A percentile compares a stretch with the other conserved stretches of the same genome.
phyloP scores from a whole-genome alignment of 257 asterid species.

The Gentiana dahurica region DNA sequence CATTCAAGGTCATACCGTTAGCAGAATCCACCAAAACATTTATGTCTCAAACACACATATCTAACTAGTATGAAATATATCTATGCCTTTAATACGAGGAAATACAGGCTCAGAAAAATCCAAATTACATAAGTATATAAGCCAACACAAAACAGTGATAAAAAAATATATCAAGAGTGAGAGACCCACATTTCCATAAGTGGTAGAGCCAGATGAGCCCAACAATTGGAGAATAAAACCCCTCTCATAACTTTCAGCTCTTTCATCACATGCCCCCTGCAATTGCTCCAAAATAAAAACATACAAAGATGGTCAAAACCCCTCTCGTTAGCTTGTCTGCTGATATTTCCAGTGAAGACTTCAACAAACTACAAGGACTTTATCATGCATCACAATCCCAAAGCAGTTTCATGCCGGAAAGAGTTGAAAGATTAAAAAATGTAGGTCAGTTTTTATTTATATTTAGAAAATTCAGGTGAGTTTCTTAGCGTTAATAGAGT shows the following conservation, averaged over 20 bases:
- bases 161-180: neutral
- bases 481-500: no score
- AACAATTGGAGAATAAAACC: constrained; percentile 73
- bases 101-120: neutral
- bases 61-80: neutral
- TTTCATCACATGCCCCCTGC: constrained; percentile 86
- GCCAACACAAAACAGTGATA: neutral
- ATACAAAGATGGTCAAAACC: neutral
- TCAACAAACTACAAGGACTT: neutral
- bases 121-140: neutral
- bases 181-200: constrained; percentile 49
- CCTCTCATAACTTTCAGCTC: constrained; percentile 62
- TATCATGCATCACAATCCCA: constrained; percentile 1
- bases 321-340: no score
- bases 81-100: neutral
- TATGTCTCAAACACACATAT: no score
- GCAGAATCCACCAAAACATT: neutral
- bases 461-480: no score
- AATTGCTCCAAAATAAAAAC: constrained; percentile 10
- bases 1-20: neutral
- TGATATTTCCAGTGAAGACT: neutral
- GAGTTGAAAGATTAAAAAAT: neutral
- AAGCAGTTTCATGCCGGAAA: neutral
- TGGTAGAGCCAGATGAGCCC: constrained; percentile 29
- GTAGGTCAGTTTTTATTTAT: neutral